phyloP scores from a whole-genome alignment of 2,329 filamentous ascomycete species.

The Penicillium sumatraense region DNA sequence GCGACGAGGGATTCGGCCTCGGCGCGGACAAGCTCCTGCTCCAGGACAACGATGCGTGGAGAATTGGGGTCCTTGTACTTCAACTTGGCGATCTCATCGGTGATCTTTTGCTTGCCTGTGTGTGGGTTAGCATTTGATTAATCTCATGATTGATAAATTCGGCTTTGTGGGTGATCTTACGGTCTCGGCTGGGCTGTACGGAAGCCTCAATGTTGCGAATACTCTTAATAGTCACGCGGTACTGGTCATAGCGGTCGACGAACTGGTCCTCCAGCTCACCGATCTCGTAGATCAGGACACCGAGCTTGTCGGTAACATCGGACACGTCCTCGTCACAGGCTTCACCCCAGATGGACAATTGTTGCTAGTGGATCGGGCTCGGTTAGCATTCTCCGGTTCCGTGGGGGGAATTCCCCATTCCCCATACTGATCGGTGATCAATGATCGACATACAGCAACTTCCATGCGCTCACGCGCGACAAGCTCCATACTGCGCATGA shows the following conservation, averaged over 20 bases:
- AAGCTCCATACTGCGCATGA: constrained; percentile 96
- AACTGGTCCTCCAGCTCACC: constrained; percentile 98
- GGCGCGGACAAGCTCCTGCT: constrained; percentile 97
- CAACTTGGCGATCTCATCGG: constrained; percentile 95
- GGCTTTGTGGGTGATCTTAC: constrained; percentile 66
- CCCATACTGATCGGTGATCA: too few species aligned
- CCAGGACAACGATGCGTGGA: constrained; percentile 93
- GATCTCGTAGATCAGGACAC: constrained; percentile 96
- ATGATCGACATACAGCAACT: constrained; percentile 74
- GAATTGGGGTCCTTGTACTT: constrained; percentile 99
- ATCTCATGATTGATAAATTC: not conserved
- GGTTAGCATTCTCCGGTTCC: not conserved
- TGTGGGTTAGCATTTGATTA: not conserved
- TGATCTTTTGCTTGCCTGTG: constrained; percentile 96
- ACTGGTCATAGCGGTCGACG: constrained; percentile 98
- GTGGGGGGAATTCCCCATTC: too few species aligned
- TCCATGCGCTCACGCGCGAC: constrained; percentile 98
- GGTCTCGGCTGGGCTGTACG: constrained; percentile 95
- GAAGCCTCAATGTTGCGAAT: constrained; percentile 99
- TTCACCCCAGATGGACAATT: constrained; percentile 98
- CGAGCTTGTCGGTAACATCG: constrained; percentile 98
- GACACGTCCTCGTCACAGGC: constrained; percentile 95
- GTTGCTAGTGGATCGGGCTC: constrained; percentile 67
- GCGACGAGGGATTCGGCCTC: constrained; percentile 99
- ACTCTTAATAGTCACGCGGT: constrained; percentile 98